Percentiles rank a stretch among this genome's conserved stretches.
Evolutionary conservation across 345 rosid genomes (phyloP).

Genomic region (Corymbia maculata): DNA sequence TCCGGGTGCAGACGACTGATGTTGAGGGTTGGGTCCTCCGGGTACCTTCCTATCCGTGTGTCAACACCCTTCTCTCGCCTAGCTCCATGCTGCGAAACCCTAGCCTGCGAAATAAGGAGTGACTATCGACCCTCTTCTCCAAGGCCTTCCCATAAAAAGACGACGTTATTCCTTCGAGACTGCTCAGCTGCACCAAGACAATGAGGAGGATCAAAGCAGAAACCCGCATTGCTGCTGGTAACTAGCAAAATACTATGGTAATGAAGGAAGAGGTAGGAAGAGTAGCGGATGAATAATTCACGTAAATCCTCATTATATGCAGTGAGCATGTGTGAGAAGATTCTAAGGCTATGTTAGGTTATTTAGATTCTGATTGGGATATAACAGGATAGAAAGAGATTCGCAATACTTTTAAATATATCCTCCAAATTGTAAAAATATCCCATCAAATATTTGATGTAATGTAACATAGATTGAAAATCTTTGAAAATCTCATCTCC

Average conservation of each 20-base stretch:
- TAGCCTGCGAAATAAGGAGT: not conserved
- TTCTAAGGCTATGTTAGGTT: not conserved
- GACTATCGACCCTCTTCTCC: constrained; percentile 6
- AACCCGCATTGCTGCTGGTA: not conserved
- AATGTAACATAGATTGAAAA: too few relatives aligned
- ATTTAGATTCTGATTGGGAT: too few relatives aligned
- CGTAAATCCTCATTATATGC: not conserved
- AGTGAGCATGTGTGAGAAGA: not conserved
- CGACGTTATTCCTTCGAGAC: not conserved
- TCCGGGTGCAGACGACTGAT: constrained; percentile 9
- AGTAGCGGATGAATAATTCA: not conserved
- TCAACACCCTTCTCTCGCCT: not conserved
- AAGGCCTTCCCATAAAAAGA: not conserved
- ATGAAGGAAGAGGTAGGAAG: not conserved
- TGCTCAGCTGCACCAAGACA: not conserved
- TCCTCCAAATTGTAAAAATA: too few relatives aligned
- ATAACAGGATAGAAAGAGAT: too few relatives aligned
- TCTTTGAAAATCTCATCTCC: too few relatives aligned
- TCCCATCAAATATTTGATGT: too few relatives aligned
- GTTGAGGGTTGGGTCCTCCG: constrained; percentile 27
- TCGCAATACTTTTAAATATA: too few relatives aligned
- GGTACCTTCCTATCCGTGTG: constrained; percentile 6
- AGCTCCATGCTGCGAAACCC: constrained; percentile 1
- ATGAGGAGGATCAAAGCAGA: constrained; percentile 12
- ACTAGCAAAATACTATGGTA: not conserved